Conservation (phyloP, 208 protist genomes). For the Naegleria lovaniensis region DNA sequence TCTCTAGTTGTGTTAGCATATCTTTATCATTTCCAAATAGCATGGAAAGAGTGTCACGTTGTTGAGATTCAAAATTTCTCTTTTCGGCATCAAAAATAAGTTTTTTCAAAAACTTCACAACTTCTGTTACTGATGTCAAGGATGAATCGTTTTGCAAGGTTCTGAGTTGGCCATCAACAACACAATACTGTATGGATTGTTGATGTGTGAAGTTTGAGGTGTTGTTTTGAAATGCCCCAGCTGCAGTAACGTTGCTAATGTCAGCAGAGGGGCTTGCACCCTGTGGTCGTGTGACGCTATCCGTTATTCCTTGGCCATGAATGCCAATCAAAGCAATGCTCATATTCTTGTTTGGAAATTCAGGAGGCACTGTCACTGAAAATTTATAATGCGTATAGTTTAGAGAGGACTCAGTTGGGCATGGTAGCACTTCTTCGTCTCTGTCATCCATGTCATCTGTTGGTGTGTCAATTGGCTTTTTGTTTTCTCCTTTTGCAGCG, state of each 20-base stretch:
- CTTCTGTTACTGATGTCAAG: background rate
- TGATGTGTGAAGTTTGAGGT: background rate
- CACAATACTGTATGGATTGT: background rate
- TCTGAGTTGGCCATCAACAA: background rate
- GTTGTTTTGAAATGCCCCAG: background rate
- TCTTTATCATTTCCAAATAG: background rate
- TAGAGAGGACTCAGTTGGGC: background rate
- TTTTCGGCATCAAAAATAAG: background rate
- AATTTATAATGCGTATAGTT: background rate
- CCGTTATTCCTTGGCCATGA: background rate
- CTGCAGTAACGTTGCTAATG: background rate
- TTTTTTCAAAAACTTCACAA: background rate
- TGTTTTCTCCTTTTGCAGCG: background rate
- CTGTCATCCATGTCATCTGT: background rate
- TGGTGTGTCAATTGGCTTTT: too few relatives aligned
- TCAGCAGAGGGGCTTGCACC: background rate
- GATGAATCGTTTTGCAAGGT: background rate
- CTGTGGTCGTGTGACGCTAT: background rate
- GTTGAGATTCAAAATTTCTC: background rate
- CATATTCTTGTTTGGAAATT: background rate
- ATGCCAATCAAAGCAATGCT: background rate
- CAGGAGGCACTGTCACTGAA: background rate
- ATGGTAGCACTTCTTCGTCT: background rate
- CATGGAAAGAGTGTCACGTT: background rate
- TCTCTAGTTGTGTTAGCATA: background rate